Conservation (phyloP, 148 eudicot species). For the Camellia japonica region DNA sequence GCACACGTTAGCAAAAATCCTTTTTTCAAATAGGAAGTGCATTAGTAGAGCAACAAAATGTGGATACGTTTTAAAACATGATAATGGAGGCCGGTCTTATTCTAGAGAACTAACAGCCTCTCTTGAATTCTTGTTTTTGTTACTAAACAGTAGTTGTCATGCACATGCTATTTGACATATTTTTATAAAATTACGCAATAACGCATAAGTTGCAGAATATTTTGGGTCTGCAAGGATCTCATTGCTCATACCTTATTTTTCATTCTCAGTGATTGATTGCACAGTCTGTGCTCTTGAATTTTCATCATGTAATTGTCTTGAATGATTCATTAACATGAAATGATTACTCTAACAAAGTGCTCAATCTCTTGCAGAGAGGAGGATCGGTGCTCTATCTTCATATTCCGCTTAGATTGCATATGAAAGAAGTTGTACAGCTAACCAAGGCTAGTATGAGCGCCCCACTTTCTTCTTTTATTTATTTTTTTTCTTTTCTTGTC, state of each 20-base stretch:
- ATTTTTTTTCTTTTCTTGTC: constrained; percentile 17
- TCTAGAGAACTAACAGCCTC: background rate
- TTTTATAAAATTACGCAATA: background rate
- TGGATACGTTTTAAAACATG: background rate
- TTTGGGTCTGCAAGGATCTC: background rate
- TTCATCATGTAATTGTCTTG: background rate
- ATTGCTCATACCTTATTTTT: background rate
- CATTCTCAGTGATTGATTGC: background rate
- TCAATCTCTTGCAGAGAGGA: constrained; percentile 59
- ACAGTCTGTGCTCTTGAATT: background rate
- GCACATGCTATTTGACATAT: background rate
- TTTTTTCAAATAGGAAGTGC: too few species aligned
- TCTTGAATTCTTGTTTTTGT: background rate
- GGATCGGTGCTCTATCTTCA: constrained; percentile 57
- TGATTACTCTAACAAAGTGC: background rate
- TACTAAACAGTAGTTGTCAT: background rate
- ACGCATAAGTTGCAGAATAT: background rate
- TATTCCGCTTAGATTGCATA: constrained; percentile 39
- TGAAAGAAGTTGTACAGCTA: constrained; percentile 70
- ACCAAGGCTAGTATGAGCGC: constrained; percentile 54
- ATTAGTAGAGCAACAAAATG: too few species aligned
- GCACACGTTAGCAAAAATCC: too few species aligned
- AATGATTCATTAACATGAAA: background rate
- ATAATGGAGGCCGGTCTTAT: background rate
- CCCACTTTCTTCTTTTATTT: constrained; percentile 17